Evolutionary conservation across 2,329 filamentous ascomycete genomes (phyloP).

Genomic region (Fusarium musae): DNA sequence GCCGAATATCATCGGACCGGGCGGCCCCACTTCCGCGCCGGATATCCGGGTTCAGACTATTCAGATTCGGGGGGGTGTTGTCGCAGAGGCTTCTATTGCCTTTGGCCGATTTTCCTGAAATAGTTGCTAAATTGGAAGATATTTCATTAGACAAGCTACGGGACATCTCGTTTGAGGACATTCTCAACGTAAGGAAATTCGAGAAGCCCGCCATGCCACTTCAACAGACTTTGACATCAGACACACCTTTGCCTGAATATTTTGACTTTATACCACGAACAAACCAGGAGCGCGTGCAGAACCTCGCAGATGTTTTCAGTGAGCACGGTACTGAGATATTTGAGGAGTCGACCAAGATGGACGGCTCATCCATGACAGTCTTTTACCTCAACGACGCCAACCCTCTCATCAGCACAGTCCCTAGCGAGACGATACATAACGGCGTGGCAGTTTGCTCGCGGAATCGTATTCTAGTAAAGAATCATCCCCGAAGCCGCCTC

Average conservation of each 20-base stretch:
- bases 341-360: constrained; percentile 54
- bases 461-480: constrained; percentile 34
- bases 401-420: constrained; percentile 29
- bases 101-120: constrained; percentile 33
- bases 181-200: constrained; percentile 36
- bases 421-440: constrained; percentile 1
- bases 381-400: constrained; percentile 49
- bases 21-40: neutral
- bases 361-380: constrained; percentile 52
- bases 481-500: constrained; percentile 8
- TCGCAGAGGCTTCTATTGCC: constrained; percentile 40
- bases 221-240: neutral
- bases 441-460: constrained; percentile 40
- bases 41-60: constrained; percentile 36
- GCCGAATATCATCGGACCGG: neutral
- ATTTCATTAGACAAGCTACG: neutral
- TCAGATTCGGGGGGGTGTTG: constrained; percentile 29
- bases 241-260: constrained; percentile 24
- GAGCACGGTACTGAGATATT: constrained; percentile 40
- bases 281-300: constrained; percentile 42
- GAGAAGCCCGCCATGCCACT: constrained; percentile 5
- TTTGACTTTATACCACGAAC: constrained; percentile 36
- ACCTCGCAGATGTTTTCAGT: constrained; percentile 31
- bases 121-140: neutral
- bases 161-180: constrained; percentile 33